Evolutionary conservation across 306 rosid species (phyloP).

Genomic region (Parietaria judaica): DNA sequence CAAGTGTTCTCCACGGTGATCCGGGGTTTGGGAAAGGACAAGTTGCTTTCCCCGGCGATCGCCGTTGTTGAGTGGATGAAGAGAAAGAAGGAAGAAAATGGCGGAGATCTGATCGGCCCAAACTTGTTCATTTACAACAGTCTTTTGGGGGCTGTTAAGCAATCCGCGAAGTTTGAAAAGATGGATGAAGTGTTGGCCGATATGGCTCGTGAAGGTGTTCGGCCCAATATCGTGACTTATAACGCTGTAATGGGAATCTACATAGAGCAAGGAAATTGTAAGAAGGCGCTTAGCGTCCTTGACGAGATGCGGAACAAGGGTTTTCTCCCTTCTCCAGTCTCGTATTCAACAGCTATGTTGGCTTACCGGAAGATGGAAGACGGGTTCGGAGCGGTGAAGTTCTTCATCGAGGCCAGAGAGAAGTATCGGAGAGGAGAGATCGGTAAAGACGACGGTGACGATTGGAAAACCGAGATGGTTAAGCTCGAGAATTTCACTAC

Average conservation of each 20-base stretch:
- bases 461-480: constrained; percentile 58
- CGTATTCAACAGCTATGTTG: constrained; percentile 69
- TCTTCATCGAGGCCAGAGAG: constrained; percentile 58
- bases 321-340: constrained; percentile 50
- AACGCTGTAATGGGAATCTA: constrained; percentile 73
- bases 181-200: constrained; percentile 53
- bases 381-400: constrained; percentile 63
- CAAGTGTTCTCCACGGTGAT: constrained; percentile 74
- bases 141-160: constrained; percentile 77
- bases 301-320: constrained; percentile 60
- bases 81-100: constrained; percentile 52
- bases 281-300: constrained; percentile 52
- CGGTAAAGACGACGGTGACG: constrained; percentile 40
- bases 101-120: constrained; percentile 43
- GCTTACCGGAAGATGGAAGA: constrained; percentile 79
- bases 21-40: constrained; percentile 72
- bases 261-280: constrained; percentile 50
- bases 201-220: constrained; percentile 58
- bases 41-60: constrained; percentile 56
- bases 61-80: constrained; percentile 73
- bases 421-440: constrained; percentile 55
- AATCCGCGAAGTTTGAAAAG: constrained; percentile 42
- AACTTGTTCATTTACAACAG: constrained; percentile 73
- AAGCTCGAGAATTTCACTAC: constrained; percentile 64
- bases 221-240: constrained; percentile 65